Base-by-base conservation (phyloP, 2,329 filamentous ascomycete species). In the Rutstroemia sp. region DNA sequence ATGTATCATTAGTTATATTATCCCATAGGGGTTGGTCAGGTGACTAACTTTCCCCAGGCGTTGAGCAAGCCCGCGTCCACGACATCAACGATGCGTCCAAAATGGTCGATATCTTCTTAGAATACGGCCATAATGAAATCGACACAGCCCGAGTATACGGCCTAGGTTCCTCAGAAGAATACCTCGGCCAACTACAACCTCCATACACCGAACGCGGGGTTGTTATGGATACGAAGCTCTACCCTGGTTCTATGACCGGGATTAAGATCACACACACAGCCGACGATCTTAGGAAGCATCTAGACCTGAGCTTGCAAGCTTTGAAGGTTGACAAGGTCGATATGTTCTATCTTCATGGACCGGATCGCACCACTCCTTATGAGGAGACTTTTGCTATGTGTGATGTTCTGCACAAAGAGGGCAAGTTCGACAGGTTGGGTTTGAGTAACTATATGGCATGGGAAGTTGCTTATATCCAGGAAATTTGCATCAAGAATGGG, bases 131-230 rank as follows among this genome's bases (percentile, higher is more conserved):
- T 71, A 79, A 81, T 64, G 86, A 90, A 65, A 70, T 90, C 52
- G 86, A 90, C 67, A 88, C 85, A 0, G 85, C 86, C 0, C 78
- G 85, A 14, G 69, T 77, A 3, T 90, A 90, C 61, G 75, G 85
- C 45, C 77, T 72, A 30, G 85, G 86, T 49, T 75, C 79, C 51
- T 84, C 87, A 52, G 87, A 90, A 67, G 78, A 75, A 18, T 86
- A 79, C 69, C 84, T 83, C 4, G 74, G 75, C 8, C 54, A 64
- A 73, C 80, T 82, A 1, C 75, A 77, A 30, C 44, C 52, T 4
- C n/a, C 52, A 6, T 88, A 82, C 81, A 77, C 83, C 41, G 77
- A 83, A 55, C 79, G 83, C 18, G 83, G 82, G 2, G 70, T 87
- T 49, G 78, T 77, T 4, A 69, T 86, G 56, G 85, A 82, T 10